These are phyloP conservation scores for Hyaloscypha variabilis DNA, from an alignment of 495 filamentous ascomycete species.

Conservation along the genomic window DNA sequence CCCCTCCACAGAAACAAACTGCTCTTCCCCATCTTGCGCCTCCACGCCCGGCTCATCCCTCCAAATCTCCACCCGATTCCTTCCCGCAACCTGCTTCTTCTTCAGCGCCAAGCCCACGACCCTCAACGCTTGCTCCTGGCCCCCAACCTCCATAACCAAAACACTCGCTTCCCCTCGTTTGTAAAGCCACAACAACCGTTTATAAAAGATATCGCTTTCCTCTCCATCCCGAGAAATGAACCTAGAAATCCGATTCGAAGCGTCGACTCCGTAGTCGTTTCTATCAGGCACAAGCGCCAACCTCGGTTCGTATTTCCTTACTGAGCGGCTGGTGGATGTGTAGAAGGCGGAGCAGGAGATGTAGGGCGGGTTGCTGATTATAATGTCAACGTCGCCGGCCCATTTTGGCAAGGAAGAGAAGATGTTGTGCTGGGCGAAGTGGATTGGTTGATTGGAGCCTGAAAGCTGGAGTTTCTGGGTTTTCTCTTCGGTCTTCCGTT, in stretches of 20 bases:
- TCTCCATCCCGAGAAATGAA: too few species aligned
- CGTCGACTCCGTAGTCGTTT: not conserved
- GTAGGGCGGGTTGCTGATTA: conserved; percentile 92
- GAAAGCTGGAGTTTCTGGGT: too few species aligned
- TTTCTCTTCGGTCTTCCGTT: too few species aligned
- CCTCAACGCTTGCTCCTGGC: conserved; percentile 58
- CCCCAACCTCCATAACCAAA: conserved; percentile 61
- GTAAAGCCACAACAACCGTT: conserved; percentile 22
- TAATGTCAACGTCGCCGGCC: conserved; percentile 53
- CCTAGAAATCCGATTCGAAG: not conserved
- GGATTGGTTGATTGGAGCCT: not conserved
- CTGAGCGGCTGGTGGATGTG: conserved; percentile 64
- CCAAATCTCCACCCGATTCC: conserved; percentile 51
- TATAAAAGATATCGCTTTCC: conserved; percentile 58
- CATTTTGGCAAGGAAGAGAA: conserved; percentile 87
- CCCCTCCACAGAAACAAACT: not conserved
- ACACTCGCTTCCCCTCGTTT: conserved; percentile 34
- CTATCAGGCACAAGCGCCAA: conserved; percentile 70
- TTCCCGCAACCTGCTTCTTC: conserved; percentile 21
- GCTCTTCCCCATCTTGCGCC: not conserved
- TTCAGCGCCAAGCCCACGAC: conserved; percentile 47
- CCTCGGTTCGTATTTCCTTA: conserved; percentile 78
- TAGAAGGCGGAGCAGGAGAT: conserved; percentile 65
- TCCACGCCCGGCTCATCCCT: conserved; percentile 44
- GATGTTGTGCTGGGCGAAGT: conserved; percentile 50